Base-by-base conservation (phyloP, 306 rosid genomes). In the Trifolium dubium region DNA sequence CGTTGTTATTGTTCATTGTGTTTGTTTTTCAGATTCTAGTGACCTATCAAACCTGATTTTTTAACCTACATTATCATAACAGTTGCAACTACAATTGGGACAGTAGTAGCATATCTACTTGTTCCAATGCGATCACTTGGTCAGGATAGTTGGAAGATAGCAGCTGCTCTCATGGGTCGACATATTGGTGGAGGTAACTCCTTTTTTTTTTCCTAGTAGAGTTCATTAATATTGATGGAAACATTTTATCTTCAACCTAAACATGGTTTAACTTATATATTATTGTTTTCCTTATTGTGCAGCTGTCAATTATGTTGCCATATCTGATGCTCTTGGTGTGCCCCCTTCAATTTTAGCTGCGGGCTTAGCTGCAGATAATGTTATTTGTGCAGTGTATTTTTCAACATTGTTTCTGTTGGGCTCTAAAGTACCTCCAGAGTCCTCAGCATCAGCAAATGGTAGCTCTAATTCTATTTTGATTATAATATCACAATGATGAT, bases 151-250 rank as follows among this genome's bases (percentile, higher is more conserved):
- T 89, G 97, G 97, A 87, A 87, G 85, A 87, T 91, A 71, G 94
- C 97, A 68, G 90, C 94, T 39, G 92, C 94, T 15, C 89, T 89
- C 44, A 91, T 91, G 94, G 97, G 97, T 31, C 81, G 94, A 76
- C 97, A 91, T 71, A 89, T 89, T 67, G 94, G 94, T 37, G 92
- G 97, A 87, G 89, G 97, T 89, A 82, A 50, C 79, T 62, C 54
- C 31, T 75, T 59, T 69, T 39, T 51, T 10, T 68, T 66, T 39
- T 32, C 47, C 8, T 70, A 70, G 54, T 4, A 5, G 9, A 65
- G 59, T 47, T 40, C 31, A 15, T 54, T 12, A 28, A 64, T 46
- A 29, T 55, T 28, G 35, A 54, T 59, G 28, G 8, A 55, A 79
- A 30, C 46, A 18, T 77, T 77, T 66, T n/a, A 23, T 67, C 30